phyloP scores from a whole-genome alignment of 371 early-diverging fungal species.

The Mucor lusitanicus region DNA sequence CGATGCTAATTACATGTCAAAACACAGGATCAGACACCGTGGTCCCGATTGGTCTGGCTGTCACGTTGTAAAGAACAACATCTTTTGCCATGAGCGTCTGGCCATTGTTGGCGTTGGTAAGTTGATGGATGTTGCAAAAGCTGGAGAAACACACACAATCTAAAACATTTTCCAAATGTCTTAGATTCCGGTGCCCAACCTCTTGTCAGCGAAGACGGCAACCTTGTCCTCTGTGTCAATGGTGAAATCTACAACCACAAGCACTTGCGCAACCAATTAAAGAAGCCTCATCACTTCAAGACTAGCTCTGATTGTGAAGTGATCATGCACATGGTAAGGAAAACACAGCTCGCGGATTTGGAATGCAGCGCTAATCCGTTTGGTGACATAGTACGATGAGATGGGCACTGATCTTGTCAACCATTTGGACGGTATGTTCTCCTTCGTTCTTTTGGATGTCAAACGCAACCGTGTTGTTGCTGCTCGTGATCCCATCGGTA shows the following conservation, averaged over 20 bases:
- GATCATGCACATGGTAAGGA: conserved; percentile 86
- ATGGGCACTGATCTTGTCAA: conserved; percentile 77
- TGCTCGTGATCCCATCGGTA: conserved; percentile 96
- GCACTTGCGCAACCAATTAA: conserved; percentile 74
- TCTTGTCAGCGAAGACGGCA: conserved; percentile 84
- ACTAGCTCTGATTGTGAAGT: conserved; percentile 97
- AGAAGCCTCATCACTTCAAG: conserved; percentile 74
- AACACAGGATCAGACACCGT: conserved; percentile 80
- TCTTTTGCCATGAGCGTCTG: conserved; percentile 94
- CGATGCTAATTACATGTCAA: not conserved
- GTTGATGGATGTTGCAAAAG: conserved; percentile 13
- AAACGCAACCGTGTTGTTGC: conserved; percentile 82
- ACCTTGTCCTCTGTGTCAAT: conserved; percentile 87
- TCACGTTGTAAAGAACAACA: conserved; percentile 74
- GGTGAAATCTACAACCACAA: conserved; percentile 99
- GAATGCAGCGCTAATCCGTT: not conserved
- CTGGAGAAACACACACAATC: not conserved
- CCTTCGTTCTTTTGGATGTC: conserved; percentile 89
- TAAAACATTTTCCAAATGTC: not conserved
- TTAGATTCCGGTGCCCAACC: conserved; percentile 64
- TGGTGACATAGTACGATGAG: conserved; percentile 74
- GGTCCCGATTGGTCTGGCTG: conserved; percentile 98
- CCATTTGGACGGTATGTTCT: conserved; percentile 94
- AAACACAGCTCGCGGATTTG: not conserved
- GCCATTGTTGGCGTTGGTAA: conserved; percentile 96